These are phyloP conservation scores for Cladochytrium replicatum DNA, from an alignment of 192 early-diverging fungal species.

Conservation along the genomic window DNA sequence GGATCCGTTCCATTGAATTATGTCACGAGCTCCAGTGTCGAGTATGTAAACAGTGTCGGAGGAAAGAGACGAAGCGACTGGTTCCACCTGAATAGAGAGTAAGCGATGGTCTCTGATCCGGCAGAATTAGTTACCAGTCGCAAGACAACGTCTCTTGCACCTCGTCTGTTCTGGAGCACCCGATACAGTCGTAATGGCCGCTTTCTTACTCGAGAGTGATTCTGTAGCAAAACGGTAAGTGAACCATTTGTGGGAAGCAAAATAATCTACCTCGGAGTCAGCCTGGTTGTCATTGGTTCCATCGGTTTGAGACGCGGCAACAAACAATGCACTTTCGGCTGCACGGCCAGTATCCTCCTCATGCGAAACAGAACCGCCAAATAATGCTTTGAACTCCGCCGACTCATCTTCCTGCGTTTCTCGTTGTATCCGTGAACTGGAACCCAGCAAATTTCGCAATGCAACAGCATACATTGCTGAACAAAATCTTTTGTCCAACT, in stretches of 20 bases:
- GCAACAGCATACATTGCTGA: constrained; percentile 38
- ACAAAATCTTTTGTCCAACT: constrained; percentile 45
- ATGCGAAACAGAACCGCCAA: constrained; percentile 9
- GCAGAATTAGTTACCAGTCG: constrained; percentile 15
- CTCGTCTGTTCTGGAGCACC: constrained; percentile 21
- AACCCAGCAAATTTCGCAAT: constrained; percentile 28
- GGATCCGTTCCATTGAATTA: constrained; percentile 41
- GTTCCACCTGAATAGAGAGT: constrained; percentile 7
- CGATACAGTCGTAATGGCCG: too few relatives aligned
- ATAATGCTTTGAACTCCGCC: constrained; percentile 13
- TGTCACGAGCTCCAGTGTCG: constrained; percentile 27
- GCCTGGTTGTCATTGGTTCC: too few relatives aligned
- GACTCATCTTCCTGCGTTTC: constrained; percentile 18
- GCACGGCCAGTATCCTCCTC: constrained; percentile 16
- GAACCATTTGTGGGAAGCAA: too few relatives aligned
- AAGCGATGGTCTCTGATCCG: background rate
- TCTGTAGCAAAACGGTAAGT: too few relatives aligned
- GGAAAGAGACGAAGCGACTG: constrained; percentile 8
- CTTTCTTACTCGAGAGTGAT: too few relatives aligned
- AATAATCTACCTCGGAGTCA: too few relatives aligned
- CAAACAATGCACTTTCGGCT: constrained; percentile 31
- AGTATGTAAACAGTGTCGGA: constrained; percentile 26
- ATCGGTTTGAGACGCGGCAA: too few relatives aligned
- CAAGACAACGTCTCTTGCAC: constrained; percentile 16
- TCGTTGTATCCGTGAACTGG: constrained; percentile 12